phyloP scores from a whole-genome alignment of 2,329 filamentous ascomycete genomes.

The Onygena corvina region DNA sequence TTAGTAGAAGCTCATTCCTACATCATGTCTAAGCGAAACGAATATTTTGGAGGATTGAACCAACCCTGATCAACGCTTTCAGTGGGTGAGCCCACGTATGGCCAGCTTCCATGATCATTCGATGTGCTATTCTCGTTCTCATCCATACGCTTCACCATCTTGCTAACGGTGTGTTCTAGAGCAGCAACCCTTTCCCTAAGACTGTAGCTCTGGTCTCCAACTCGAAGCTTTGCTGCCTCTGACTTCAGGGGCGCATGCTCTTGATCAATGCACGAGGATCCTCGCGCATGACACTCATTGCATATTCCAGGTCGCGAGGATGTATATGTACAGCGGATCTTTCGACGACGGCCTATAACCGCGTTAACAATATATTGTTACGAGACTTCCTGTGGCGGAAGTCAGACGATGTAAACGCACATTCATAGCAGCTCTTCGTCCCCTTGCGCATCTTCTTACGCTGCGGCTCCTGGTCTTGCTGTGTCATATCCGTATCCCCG shows the following conservation, averaged over 20 bases:
- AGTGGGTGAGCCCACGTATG: background rate
- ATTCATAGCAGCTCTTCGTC: slow-evolving; percentile 34
- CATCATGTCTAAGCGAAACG: background rate
- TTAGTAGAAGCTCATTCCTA: background rate
- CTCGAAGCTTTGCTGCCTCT: slow-evolving; percentile 15
- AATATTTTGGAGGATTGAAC: background rate
- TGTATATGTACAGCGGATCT: slow-evolving; percentile 34
- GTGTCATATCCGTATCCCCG: slow-evolving; percentile 2
- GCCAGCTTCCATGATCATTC: background rate
- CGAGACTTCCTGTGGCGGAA: background rate
- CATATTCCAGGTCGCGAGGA: slow-evolving; percentile 25
- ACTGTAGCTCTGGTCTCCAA: slow-evolving; percentile 25
- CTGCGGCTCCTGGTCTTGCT: slow-evolving; percentile 22
- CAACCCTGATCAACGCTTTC: slow-evolving; percentile 8
- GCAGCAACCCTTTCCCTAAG: slow-evolving; percentile 30
- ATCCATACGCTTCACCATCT: slow-evolving; percentile 24
- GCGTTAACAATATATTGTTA: background rate
- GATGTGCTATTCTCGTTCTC: slow-evolving; percentile 10
- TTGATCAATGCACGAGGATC: slow-evolving; percentile 31
- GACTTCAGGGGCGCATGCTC: slow-evolving; percentile 23
- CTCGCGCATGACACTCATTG: slow-evolving; percentile 32
- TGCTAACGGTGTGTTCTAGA: slow-evolving; percentile 28
- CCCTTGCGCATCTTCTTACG: slow-evolving; percentile 35
- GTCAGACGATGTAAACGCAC: slow-evolving; percentile 17
- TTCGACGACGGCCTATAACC: slow-evolving; percentile 27